Evolutionary conservation across 805 yeast genomes (phyloP).

Genomic region (Hanseniaspora pseudoguilliermondii): DNA sequence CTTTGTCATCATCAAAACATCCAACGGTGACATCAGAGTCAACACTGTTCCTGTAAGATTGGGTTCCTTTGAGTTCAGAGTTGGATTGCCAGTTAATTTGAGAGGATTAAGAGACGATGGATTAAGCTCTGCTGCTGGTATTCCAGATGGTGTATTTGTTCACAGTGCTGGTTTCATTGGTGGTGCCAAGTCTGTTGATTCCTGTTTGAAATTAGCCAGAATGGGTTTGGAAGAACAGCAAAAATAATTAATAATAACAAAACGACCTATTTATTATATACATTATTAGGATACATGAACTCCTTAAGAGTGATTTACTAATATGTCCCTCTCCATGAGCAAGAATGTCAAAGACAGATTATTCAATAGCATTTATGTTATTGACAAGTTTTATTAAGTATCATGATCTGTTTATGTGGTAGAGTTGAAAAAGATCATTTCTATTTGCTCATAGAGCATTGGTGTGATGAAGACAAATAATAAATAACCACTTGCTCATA

Average conservation of each 20-base stretch:
- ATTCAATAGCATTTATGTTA: no score
- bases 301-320: neutral
- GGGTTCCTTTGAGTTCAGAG: constrained; percentile 70
- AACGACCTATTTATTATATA: neutral
- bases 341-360: no score
- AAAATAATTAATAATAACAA: neutral
- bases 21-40: constrained; percentile 65
- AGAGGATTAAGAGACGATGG: constrained; percentile 91
- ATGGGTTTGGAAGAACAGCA: constrained; percentile 4
- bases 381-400: no score
- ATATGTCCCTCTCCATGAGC: no score
- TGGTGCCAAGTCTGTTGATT: constrained; percentile 71
- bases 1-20: constrained; percentile 71
- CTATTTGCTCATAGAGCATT: no score
- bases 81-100: constrained; percentile 80
- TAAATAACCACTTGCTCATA: no score
- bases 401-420: no score
- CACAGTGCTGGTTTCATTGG: constrained; percentile 98
- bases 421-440: no score
- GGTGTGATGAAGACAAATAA: no score
- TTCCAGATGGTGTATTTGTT: constrained; percentile 76
- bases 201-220: constrained; percentile 63
- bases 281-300: neutral
- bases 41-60: constrained; percentile 80
- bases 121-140: constrained; percentile 60